phyloP scores from a whole-genome alignment of 108 stramenopile species.

The Conticribra weissflogii region DNA sequence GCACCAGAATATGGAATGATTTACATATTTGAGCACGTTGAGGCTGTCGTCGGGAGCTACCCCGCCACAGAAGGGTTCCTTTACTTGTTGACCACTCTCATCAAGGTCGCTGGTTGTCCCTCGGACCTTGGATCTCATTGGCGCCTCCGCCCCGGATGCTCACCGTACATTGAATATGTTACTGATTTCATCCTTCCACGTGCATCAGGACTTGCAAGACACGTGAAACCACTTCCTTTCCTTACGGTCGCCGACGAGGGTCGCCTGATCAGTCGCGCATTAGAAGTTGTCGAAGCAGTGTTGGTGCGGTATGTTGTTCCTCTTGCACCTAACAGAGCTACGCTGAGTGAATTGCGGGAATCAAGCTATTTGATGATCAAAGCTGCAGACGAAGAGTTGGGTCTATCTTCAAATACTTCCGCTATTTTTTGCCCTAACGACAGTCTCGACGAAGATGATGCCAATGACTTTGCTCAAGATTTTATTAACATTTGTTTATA shows the following conservation, averaged over 20 bases:
- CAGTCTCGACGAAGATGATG: slow-evolving; percentile 31
- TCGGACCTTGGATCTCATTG: slow-evolving; percentile 63
- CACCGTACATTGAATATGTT: slow-evolving; percentile 85
- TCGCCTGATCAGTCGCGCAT: slow-evolving; percentile 63
- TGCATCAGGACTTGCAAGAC: slow-evolving; percentile 50
- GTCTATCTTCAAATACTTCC: slow-evolving; percentile 31
- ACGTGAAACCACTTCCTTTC: slow-evolving; percentile 50
- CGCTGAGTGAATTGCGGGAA: slow-evolving; percentile 23
- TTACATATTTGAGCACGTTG: slow-evolving; percentile 83
- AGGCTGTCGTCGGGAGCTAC: slow-evolving; percentile 67
- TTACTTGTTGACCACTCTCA: slow-evolving; percentile 65
- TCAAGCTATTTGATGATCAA: slow-evolving; percentile 22
- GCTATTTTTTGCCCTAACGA: slow-evolving; percentile 25
- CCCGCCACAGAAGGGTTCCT: slow-evolving; percentile 84
- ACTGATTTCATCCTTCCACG: slow-evolving; percentile 74
- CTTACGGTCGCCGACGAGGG: slow-evolving; percentile 59
- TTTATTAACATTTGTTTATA: slow-evolving; percentile 34
- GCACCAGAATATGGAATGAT: slow-evolving; percentile 66
- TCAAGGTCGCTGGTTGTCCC: slow-evolving; percentile 68
- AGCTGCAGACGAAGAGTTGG: slow-evolving; percentile 26
- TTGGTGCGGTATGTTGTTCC: slow-evolving; percentile 63
- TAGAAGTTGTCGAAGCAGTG: slow-evolving; percentile 77
- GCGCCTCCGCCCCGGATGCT: slow-evolving; percentile 74
- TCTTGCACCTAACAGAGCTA: slow-evolving; percentile 16
- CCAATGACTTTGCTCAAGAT: slow-evolving; percentile 32